Percentiles rank a stretch among this genome's conserved stretches.
phyloP scores from a whole-genome alignment of 768 basidiomycete genomes.

The Leccinum olivaceopallidum region DNA sequence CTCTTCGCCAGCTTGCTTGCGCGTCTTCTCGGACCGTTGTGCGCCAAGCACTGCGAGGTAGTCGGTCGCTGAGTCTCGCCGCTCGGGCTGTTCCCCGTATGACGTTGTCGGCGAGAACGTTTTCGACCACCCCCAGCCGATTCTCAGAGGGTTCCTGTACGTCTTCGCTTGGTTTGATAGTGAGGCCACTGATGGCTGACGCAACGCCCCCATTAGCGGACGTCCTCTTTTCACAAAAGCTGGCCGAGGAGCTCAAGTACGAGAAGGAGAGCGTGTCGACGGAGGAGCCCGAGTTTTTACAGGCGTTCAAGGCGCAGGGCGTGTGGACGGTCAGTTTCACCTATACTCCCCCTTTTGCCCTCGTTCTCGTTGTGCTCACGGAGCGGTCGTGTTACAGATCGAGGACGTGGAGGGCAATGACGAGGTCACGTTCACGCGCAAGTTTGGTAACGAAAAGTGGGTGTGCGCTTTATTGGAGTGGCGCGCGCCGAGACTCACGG shows the following conservation, averaged over 20 bases:
- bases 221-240: conserved; percentile 68
- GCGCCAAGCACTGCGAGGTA: conserved; percentile 28
- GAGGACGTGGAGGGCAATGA: conserved; percentile 71
- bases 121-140: conserved; percentile 40
- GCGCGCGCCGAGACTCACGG: not conserved
- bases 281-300: conserved; percentile 73
- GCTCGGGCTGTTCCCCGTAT: conserved; percentile 15
- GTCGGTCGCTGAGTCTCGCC: conserved; percentile 21
- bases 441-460: conserved; percentile 89
- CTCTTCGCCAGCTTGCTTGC: conserved; percentile 55
- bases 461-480: conserved; percentile 28
- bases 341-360: no score
- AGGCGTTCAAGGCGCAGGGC: conserved; percentile 67
- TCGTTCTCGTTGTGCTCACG: not conserved
- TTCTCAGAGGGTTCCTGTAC: conserved; percentile 47
- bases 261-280: conserved; percentile 61
- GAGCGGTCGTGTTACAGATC: conserved; percentile 45
- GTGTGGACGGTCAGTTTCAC: conserved; percentile 65
- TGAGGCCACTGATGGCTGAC: not conserved
- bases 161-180: conserved; percentile 8
- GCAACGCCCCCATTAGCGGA: conserved; percentile 51
- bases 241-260: conserved; percentile 82
- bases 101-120: conserved; percentile 34
- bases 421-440: conserved; percentile 79
- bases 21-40: conserved; percentile 40